Conservation (phyloP, 2,329 filamentous ascomycete species). For the Orbilia brochopaga region DNA sequence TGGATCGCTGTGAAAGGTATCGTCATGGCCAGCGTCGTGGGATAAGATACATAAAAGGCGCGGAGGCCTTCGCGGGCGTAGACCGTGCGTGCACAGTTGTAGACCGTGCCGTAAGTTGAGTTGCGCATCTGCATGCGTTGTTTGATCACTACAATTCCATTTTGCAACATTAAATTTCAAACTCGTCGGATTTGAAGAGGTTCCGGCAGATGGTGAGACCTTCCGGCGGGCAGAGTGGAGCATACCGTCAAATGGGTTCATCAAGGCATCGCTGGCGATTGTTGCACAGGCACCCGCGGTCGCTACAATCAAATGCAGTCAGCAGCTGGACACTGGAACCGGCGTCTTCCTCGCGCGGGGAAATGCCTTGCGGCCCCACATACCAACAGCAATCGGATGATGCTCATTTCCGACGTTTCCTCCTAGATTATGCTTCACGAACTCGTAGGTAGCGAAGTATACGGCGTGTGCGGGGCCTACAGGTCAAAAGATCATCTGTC, state of each 20-base stretch:
- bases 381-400: constrained; percentile 91
- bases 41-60: constrained; percentile 98
- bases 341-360: neutral
- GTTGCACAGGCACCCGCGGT: constrained; percentile 93
- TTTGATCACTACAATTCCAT: constrained; percentile 77
- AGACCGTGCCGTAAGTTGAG: constrained; percentile 86
- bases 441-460: constrained; percentile 97
- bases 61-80: constrained; percentile 85
- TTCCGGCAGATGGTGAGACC: constrained; percentile 8
- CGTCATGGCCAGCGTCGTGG: constrained; percentile 97
- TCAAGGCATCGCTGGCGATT: constrained; percentile 95
- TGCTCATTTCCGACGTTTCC: constrained; percentile 83
- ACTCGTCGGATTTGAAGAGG: constrained; percentile 19
- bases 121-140: constrained; percentile 99
- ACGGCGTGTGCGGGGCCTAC: constrained; percentile 93
- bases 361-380: constrained; percentile 55
- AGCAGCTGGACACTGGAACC: neutral
- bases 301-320: constrained; percentile 63
- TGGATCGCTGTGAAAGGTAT: constrained; percentile 96
- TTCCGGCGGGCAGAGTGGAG: constrained; percentile 26
- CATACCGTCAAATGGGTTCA: constrained; percentile 98
- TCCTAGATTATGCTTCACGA: constrained; percentile 93
- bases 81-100: constrained; percentile 84
- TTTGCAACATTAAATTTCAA: constrained; percentile 27
- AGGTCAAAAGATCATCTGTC: constrained; percentile 51